Evolutionary conservation across 352 stramenopile genomes (phyloP), one percentile per base, ranked within the genome.

Genomic region (Pythium dissotocum): DNA sequence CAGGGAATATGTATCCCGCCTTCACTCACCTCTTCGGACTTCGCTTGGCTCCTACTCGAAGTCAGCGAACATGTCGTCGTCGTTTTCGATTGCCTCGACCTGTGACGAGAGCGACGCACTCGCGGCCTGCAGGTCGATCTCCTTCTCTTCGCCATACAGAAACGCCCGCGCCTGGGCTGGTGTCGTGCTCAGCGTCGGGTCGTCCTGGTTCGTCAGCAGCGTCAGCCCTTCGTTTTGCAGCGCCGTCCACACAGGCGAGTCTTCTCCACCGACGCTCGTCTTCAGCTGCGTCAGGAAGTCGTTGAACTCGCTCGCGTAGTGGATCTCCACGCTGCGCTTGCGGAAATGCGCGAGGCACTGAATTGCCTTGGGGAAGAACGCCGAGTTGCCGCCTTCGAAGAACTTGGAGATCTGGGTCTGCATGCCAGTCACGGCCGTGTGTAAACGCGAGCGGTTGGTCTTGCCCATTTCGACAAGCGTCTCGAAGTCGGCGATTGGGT

Each of bases 1-100:
- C 21, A 24, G 21, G 21, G 21, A 24, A 24, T 24, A 24, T 24
- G 21, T 24, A 24, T 24, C 21, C 21, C 21, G 21, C 21, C 21
- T 24, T 24, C 21, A 24, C 21, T 24, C 21, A 24, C 21, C 21
- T 24, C 21, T 24, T 24, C 21, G 21, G 21, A 24, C 38, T 46
- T 13, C 0, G 38, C 38, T 46, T 14, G 8, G 38, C 13, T 46
- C 13, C 42, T 59, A 94, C 57, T 93, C 86, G 65, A 94, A 89
- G 59, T 93, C 86, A 36, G 83, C 84, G 71, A 93, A 94, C 79
- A 94, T 89, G 58, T 91, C 84, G 63, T 91, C 80, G 48, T 93
- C 84, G 33, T 91, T 76, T 44, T 90, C 79, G 63, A 85, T 83
- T 0, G 69, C 73, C n/a, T 87, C 76, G 1, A 88, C 70, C 38